Percentiles rank a stretch among this genome's conserved stretches.
Conservation (phyloP, 768 basidiomycete species). For the Termitomyces sp. region DNA sequence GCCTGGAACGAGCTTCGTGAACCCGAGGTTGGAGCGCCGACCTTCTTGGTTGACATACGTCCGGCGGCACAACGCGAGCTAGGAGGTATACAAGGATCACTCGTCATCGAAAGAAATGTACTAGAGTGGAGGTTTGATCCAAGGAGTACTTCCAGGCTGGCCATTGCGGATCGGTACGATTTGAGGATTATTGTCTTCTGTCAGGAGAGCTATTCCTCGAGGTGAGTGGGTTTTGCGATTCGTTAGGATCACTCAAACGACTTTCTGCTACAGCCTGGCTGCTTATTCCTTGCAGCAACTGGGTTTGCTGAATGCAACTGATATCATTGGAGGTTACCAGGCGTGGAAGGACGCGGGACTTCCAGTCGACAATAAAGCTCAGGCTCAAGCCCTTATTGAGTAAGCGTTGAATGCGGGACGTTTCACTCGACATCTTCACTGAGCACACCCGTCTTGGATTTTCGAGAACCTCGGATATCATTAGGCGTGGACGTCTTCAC, state of each 20-base stretch:
- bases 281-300: constrained; percentile 64
- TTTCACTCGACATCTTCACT: background rate
- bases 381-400: background rate
- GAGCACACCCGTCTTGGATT: background rate
- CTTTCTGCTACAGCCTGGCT: constrained; percentile 43
- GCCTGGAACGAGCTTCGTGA: constrained; percentile 58
- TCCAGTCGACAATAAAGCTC: constrained; percentile 36
- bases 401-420: background rate
- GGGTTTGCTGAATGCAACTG: constrained; percentile 69
- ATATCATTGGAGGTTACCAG: constrained; percentile 68
- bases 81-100: constrained; percentile 62
- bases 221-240: constrained; percentile 23
- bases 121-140: constrained; percentile 83
- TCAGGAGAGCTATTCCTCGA: constrained; percentile 65
- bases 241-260: background rate
- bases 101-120: constrained; percentile 70
- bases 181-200: constrained; percentile 69
- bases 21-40: constrained; percentile 48
- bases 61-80: constrained; percentile 54
- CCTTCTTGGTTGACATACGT: constrained; percentile 75
- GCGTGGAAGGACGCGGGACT: constrained; percentile 68
- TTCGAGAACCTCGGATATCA: background rate
- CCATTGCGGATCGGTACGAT: constrained; percentile 73
- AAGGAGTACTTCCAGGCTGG: constrained; percentile 47
- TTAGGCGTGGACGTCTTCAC: background rate